phyloP scores from a whole-genome alignment of 1,284 basidiomycete genomes.

The Meripilus lineatus region DNA sequence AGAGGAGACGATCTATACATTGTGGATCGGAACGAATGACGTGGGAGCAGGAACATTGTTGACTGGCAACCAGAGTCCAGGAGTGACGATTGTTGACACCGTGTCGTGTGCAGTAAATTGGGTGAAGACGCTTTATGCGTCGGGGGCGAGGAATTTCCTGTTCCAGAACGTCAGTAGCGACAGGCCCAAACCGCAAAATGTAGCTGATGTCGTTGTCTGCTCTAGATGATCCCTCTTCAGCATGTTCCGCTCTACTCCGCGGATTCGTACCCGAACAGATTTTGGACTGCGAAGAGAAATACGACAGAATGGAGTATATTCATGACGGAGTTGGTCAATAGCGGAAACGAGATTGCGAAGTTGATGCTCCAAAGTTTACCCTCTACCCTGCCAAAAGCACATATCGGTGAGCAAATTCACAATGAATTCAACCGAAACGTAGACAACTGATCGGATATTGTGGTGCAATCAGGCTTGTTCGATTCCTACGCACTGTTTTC shows the following conservation, averaged over 20 bases:
- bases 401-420: constrained; percentile 34
- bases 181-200: not conserved
- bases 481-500: constrained; percentile 49
- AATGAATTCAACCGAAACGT: too few species aligned
- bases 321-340: constrained; percentile 31
- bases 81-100: constrained; percentile 38
- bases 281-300: constrained; percentile 32
- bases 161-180: constrained; percentile 41
- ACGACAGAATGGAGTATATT: constrained; percentile 35
- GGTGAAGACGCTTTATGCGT: constrained; percentile 34
- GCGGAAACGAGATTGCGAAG: constrained; percentile 32
- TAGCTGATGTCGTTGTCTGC: not conserved
- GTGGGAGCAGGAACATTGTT: constrained; percentile 37
- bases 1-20: constrained; percentile 38
- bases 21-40: too few species aligned
- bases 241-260: constrained; percentile 29
- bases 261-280: constrained; percentile 31
- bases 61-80: constrained; percentile 30
- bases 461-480: constrained; percentile 44
- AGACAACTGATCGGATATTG: too few species aligned
- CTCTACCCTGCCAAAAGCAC: constrained; percentile 29
- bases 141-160: constrained; percentile 41
- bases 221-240: constrained; percentile 31
- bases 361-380: constrained; percentile 28
- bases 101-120: constrained; percentile 37